These are phyloP conservation scores for Letharia columbiana DNA, from an alignment of 495 filamentous ascomycete genomes.

Conservation along the genomic window DNA sequence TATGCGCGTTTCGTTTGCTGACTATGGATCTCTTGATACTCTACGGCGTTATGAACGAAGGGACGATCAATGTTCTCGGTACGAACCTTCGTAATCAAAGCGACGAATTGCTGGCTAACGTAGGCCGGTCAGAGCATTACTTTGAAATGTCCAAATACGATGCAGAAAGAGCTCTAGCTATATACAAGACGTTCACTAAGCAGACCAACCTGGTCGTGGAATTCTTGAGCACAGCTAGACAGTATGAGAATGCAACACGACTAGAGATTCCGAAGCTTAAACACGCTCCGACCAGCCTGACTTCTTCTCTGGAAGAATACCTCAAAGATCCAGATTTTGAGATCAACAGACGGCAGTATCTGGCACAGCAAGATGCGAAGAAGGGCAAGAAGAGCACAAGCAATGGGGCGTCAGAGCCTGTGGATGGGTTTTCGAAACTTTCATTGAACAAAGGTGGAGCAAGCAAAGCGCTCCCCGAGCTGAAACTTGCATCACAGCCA, in stretches of 20 bases:
- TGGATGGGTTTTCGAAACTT: conserved; percentile 25
- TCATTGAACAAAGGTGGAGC: conserved; percentile 24
- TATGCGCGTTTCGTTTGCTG: conserved; percentile 89
- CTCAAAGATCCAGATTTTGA: conserved; percentile 95
- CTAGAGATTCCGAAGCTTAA: conserved; percentile 96
- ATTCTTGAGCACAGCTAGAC: conserved; percentile 77
- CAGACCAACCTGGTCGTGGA: conserved; percentile 90
- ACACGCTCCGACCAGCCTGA: conserved; percentile 87
- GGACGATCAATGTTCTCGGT: conserved; percentile 96
- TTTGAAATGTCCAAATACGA: conserved; percentile 97
- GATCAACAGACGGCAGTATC: conserved; percentile 81
- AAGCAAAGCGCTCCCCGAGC: conserved; percentile 25
- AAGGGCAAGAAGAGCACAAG: conserved; percentile 39
- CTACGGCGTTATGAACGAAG: conserved; percentile 95
- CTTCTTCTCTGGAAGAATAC: conserved; percentile 87
- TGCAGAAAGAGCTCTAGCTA: conserved; percentile 81
- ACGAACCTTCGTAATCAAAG: conserved; percentile 25
- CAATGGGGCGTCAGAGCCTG: conserved; percentile 21
- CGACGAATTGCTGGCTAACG: conserved; percentile 3
- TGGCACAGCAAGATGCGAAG: conserved; percentile 77
- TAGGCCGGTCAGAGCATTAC: conserved; percentile 64
- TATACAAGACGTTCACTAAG: conserved; percentile 87
- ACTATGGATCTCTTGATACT: conserved; percentile 84
- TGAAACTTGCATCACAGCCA: conserved; percentile 26
- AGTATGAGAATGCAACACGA: conserved; percentile 83